Percentiles rank a stretch among this genome's conserved stretches.
Conservation (phyloP, 805 yeast genomes). For the Lipomyces sp. region DNA sequence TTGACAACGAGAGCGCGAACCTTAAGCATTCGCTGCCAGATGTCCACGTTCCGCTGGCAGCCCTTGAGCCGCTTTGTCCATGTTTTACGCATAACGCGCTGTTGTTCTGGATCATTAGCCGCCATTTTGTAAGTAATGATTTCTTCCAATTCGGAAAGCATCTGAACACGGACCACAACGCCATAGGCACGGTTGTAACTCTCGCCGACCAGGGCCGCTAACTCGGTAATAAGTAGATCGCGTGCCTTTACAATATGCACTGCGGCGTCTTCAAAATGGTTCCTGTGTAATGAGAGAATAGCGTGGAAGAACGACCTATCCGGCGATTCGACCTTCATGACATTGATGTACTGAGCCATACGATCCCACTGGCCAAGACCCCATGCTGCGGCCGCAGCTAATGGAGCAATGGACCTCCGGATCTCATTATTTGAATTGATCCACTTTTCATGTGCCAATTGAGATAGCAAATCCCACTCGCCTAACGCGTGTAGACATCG, state of each 20-base stretch:
- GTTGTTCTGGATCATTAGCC: constrained; percentile 80
- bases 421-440: constrained; percentile 69
- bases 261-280: constrained; percentile 81
- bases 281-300: constrained; percentile 80
- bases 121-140: constrained; percentile 85
- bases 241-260: constrained; percentile 82
- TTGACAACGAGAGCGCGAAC: constrained; percentile 90
- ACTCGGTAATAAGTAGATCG: constrained; percentile 86
- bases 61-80: constrained; percentile 94
- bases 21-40: constrained; percentile 94
- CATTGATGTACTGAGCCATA: constrained; percentile 88
- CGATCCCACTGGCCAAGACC: constrained; percentile 96
- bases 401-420: constrained; percentile 85
- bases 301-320: constrained; percentile 96
- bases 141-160: constrained; percentile 96
- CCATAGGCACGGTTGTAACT: constrained; percentile 96
- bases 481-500: constrained; percentile 98
- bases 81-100: constrained; percentile 79
- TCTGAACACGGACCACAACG: constrained; percentile 94
- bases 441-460: constrained; percentile 89
- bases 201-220: constrained; percentile 92
- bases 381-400: constrained; percentile 99
- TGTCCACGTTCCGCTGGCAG: constrained; percentile 95
- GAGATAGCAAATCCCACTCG: constrained; percentile 93
- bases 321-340: constrained; percentile 90